A percentile compares a stretch with the other conserved stretches of the same genome.
Conservation (phyloP, 2,329 filamentous ascomycete species). For the Pseudogymnoascus sp. region DNA sequence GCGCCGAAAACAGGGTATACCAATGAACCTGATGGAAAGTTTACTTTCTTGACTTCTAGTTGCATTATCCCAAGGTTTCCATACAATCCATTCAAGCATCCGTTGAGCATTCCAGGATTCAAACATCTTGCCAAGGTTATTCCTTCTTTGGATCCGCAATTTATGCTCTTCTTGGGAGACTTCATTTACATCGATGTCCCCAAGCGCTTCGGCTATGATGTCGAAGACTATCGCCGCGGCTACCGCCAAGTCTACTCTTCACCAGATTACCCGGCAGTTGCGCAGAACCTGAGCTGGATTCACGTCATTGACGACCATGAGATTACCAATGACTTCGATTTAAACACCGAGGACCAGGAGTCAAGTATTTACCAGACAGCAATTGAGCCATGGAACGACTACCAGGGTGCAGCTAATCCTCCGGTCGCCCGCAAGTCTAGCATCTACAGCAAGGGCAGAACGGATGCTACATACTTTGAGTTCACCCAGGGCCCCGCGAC, state of each 20-base stretch:
- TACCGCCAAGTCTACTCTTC: conserved; percentile 95
- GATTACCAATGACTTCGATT: conserved; percentile 87
- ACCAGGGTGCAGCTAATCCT: conserved; percentile 80
- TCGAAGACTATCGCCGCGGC: conserved; percentile 76
- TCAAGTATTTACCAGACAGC: conserved; percentile 16
- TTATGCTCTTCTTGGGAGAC: conserved; percentile 76
- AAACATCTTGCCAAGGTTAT: conserved; percentile 67
- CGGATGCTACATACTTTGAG: conserved; percentile 72
- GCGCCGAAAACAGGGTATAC: conserved; percentile 64
- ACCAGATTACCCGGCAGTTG: conserved; percentile 75
- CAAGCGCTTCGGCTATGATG: conserved; percentile 61
- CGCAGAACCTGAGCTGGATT: conserved; percentile 85
- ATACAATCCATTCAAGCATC: conserved; percentile 76
- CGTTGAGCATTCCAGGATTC: conserved; percentile 74
- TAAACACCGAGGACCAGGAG: conserved; percentile 54
- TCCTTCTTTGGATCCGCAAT: conserved; percentile 63
- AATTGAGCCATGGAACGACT: conserved; percentile 64
- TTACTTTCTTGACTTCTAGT: conserved; percentile 86
- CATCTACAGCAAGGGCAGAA: conserved; percentile 30
- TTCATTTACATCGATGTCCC: conserved; percentile 92
- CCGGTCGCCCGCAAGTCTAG: conserved; percentile 52
- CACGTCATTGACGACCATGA: conserved; percentile 97
- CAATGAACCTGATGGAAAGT: conserved; percentile 55
- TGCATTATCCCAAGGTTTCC: conserved; percentile 90
- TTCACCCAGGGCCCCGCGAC: conserved; percentile 86